Base-by-base conservation (phyloP, 306 rosid genomes). In the Castanospermum australe region DNA sequence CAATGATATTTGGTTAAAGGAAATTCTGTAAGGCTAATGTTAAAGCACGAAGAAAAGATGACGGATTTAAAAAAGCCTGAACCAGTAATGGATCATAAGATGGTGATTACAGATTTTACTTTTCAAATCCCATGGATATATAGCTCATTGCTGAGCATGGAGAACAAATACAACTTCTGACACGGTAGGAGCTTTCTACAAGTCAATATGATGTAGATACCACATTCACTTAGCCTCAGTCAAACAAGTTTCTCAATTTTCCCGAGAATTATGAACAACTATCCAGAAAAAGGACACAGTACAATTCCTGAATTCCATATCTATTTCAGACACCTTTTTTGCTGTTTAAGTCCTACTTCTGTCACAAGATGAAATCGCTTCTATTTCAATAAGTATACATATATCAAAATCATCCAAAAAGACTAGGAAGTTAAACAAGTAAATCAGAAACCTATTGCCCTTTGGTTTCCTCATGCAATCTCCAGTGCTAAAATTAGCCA, bases 401-500 rank as follows among this genome's bases (percentile, higher is more conserved):
- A 64, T 11, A 38, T 81, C 18, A 55, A 54, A 21, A 48, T 22
- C n/a, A 60, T 21, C 42, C 32, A 22, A 64, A 39, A 30, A 9
- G 18, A 56, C 45, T n/a, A 12, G 21, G 30, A 75, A 50, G 13
- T 18, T 21, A 51, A 72, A 24, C 65, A 69, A 83, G 56, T 8
- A 51, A 65, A 68, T 10, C 4, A 32, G 66, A 13, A 61, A 94
- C 97, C 97, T 92, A 85, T 94, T 93, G 8, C 97, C 97, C 96
- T 94, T 94, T 1, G 92, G 90, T 74, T 89, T 94, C 83, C 97
- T 88, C 93, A 69, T 86, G 69, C 97, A 92, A 89, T 94, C 98
- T 42, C 98, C 98, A 0, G 97, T 90, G 79, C 98, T 92, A 83
- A 92, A 94, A 84, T 92, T 92, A 81, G 97, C 94, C 97, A 94